Percentiles rank a stretch among this genome's conserved stretches.
Conservation (phyloP, 768 basidiomycete species). For the Epithele typhae region DNA sequence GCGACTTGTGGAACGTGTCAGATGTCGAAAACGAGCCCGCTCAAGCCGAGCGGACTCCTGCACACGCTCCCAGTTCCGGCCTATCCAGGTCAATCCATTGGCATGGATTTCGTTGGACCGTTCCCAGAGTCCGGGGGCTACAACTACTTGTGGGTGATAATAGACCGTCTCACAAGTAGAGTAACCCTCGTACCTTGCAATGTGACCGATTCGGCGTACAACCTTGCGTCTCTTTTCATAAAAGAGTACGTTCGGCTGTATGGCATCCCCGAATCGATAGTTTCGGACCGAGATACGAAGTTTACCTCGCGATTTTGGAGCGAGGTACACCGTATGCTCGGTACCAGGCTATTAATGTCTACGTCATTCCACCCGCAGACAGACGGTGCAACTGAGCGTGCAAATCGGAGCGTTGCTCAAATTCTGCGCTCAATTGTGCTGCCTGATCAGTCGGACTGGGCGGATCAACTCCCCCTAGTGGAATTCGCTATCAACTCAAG, state of each 20-base stretch:
- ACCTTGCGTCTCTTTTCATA: conserved; percentile 15
- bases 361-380: conserved; percentile 31
- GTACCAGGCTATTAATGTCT: conserved; percentile 22
- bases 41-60: conserved; percentile 30
- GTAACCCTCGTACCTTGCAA: conserved; percentile 16
- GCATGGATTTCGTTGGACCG: conserved; percentile 37
- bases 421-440: conserved; percentile 7
- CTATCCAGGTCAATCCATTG: conserved; percentile 33
- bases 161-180: conserved; percentile 18
- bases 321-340: conserved; percentile 15
- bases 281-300: conserved; percentile 27
- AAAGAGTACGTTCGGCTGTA: conserved; percentile 18
- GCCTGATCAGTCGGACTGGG: conserved; percentile 27
- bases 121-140: conserved; percentile 25
- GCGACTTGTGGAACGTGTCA: conserved; percentile 19
- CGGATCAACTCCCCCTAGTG: conserved; percentile 23
- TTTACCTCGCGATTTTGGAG: conserved; percentile 38
- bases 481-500: conserved; percentile 38
- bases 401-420: conserved; percentile 11
- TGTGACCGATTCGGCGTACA: conserved; percentile 10
- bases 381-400: conserved; percentile 21
- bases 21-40: no score
- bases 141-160: conserved; percentile 25
- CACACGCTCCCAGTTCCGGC: conserved; percentile 28
- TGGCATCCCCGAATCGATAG: conserved; percentile 21